Conservation (phyloP, 179 eudicot species). For the Amaranthus tricolor region DNA sequence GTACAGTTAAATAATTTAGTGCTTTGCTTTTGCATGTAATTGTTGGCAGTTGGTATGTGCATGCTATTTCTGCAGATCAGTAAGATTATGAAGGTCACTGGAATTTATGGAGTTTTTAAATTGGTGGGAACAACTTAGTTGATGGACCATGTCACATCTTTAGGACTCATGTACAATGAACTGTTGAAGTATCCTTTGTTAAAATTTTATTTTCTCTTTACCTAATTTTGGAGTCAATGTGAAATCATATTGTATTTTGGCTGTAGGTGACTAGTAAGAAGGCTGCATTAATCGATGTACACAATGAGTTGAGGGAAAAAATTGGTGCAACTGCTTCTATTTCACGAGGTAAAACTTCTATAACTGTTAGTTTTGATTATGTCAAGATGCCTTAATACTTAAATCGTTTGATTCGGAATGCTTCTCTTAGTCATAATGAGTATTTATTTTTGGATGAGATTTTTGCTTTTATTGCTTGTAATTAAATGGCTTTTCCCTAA, state of each 20-base stretch:
- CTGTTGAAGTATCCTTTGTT: background rate
- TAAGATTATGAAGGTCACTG: background rate
- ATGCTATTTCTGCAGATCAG: background rate
- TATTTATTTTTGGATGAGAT: background rate
- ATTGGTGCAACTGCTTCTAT: slow-evolving; percentile 68
- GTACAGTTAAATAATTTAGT: slow-evolving; percentile 32
- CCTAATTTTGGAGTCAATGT: background rate
- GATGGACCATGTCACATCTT: background rate
- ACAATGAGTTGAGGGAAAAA: slow-evolving; percentile 61
- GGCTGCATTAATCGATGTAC: slow-evolving; percentile 76
- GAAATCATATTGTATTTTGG: background rate
- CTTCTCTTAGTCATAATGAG: background rate
- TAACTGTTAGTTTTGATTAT: background rate
- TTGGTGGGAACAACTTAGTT: background rate
- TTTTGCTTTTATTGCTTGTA: slow-evolving; percentile 7
- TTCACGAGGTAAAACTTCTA: slow-evolving; percentile 51
- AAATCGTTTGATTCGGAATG: background rate
- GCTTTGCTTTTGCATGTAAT: background rate
- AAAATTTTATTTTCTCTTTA: background rate
- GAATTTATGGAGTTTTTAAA: background rate
- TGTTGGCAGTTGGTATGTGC: background rate
- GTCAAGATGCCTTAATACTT: background rate
- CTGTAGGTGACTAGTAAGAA: slow-evolving; percentile 89
- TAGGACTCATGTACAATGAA: background rate
- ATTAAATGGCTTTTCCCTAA: background rate